Conservation (phyloP, 2,329 filamentous ascomycete genomes). For the Penicillium sp. region DNA sequence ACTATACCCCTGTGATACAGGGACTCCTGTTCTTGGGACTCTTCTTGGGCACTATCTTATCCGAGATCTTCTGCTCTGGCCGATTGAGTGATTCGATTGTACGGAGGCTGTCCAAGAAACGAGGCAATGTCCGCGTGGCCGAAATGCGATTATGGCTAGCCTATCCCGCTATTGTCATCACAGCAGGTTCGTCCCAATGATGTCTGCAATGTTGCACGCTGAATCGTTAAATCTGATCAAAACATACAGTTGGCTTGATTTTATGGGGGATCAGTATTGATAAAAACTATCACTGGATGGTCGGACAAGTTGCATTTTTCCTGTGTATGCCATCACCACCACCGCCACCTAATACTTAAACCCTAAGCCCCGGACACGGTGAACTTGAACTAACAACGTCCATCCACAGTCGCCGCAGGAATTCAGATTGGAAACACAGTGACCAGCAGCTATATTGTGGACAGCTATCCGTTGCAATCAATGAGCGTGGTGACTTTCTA, state of each 20-base stretch:
- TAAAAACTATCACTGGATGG: slow-evolving; percentile 50
- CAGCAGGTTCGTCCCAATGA: slow-evolving; percentile 28
- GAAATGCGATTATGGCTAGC: slow-evolving; percentile 54
- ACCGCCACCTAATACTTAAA: not conserved
- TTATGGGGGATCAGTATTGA: slow-evolving; percentile 54
- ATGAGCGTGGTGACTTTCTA: slow-evolving; percentile 53
- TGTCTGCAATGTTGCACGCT: not conserved
- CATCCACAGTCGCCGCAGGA: slow-evolving; percentile 44
- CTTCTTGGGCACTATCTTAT: slow-evolving; percentile 48
- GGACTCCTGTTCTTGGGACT: slow-evolving; percentile 51
- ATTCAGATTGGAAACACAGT: slow-evolving; percentile 54
- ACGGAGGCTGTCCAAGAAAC: slow-evolving; percentile 40
- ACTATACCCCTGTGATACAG: slow-evolving; percentile 46
- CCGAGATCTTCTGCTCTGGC: slow-evolving; percentile 50
- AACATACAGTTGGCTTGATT: slow-evolving; percentile 40
- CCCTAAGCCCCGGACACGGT: too few species aligned
- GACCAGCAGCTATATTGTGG: slow-evolving; percentile 49
- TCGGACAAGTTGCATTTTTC: slow-evolving; percentile 52
- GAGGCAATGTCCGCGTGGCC: slow-evolving; percentile 40
- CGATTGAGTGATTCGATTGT: slow-evolving; percentile 49
- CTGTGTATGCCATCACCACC: slow-evolving; percentile 39
- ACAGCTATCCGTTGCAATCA: slow-evolving; percentile 51
- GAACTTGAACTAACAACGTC: not conserved
- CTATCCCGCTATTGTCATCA: slow-evolving; percentile 48
- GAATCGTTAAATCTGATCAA: too few species aligned